Base-by-base conservation (phyloP, 257 asterid genomes). In the Vinca minor region DNA sequence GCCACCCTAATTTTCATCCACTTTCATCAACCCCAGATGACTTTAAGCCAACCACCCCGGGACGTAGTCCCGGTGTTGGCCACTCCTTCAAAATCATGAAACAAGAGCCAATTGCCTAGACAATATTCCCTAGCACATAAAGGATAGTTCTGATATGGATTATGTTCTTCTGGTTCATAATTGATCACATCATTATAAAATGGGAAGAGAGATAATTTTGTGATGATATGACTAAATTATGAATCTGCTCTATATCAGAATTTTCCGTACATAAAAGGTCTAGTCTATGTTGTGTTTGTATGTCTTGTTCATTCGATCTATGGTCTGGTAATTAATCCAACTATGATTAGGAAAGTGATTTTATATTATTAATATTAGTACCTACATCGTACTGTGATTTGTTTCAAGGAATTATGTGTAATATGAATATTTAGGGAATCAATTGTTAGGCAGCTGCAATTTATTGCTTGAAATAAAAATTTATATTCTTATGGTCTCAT, bases 281-380 rank as follows among this genome's bases (percentile, higher is more conserved):
- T 10, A 15, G 45, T 38, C 39, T n/a, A n/a, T 28, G 55, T 50
- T 54, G 55, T 48, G 50, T 77, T 69, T 65, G 54, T 67, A 76
- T 23, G n/a, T n/a, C n/a, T n/a, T 35, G 69, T 62, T 60, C 38
- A 67, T 67, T n/a, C 53, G n/a, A n/a, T 59, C 46, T 32, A 44
- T 34, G 65, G 44, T 42, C n/a, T n/a, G n/a, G 58, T 54, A 64
- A 28, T 34, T 14, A 46, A 45, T 65, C 65, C 61, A 32, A 34
- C n/a, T n/a, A n/a, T n/a, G n/a, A n/a, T n/a, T n/a, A n/a, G n/a
- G n/a, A n/a, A n/a, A n/a, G n/a, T n/a, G n/a, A n/a, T n/a, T n/a
- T n/a, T n/a, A n/a, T n/a, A n/a, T n/a, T n/a, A n/a, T n/a, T n/a
- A n/a, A n/a, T n/a, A n/a, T n/a, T n/a, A n/a, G 5, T 26, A 38